These are phyloP conservation scores for Backusella australiensis DNA, from an alignment of 192 early-diverging fungal species.

Conservation along the genomic window DNA sequence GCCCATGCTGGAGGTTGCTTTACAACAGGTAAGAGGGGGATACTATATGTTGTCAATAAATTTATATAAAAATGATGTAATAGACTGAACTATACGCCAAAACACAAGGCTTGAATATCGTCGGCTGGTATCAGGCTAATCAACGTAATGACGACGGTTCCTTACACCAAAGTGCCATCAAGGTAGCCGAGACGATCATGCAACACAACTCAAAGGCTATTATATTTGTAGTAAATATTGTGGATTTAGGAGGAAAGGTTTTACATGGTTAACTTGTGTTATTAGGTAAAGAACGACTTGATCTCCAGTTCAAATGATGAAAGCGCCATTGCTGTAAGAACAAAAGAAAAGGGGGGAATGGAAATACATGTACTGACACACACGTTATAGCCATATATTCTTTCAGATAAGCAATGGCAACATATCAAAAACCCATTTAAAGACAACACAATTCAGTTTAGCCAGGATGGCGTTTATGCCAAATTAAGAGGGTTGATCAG, in stretches of 20 bases:
- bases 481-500: slow-evolving; percentile 40
- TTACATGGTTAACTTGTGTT: not conserved
- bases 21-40: slow-evolving; percentile 63
- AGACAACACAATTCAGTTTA: slow-evolving; percentile 26
- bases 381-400: slow-evolving; percentile 43
- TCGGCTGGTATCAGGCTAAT: slow-evolving; percentile 65
- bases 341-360: not conserved
- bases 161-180: slow-evolving; percentile 45
- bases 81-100: slow-evolving; percentile 61
- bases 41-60: no score
- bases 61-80: not conserved
- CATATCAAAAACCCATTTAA: slow-evolving; percentile 40
- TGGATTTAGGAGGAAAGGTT: not conserved
- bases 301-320: slow-evolving; percentile 9
- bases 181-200: slow-evolving; percentile 51
- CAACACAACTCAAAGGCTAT: slow-evolving; percentile 43
- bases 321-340: slow-evolving; percentile 30
- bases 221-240: slow-evolving; percentile 49
- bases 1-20: slow-evolving; percentile 81
- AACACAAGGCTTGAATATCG: slow-evolving; percentile 45
- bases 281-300: not conserved
- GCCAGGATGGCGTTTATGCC: slow-evolving; percentile 32
- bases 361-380: not conserved
- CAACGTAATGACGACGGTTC: slow-evolving; percentile 41
- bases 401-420: slow-evolving; percentile 54